A percentile compares a stretch with the other conserved stretches of the same genome.
Evolutionary conservation across 192 early-diverging fungal species (phyloP).

Genomic region (Gigaspora rosea): DNA sequence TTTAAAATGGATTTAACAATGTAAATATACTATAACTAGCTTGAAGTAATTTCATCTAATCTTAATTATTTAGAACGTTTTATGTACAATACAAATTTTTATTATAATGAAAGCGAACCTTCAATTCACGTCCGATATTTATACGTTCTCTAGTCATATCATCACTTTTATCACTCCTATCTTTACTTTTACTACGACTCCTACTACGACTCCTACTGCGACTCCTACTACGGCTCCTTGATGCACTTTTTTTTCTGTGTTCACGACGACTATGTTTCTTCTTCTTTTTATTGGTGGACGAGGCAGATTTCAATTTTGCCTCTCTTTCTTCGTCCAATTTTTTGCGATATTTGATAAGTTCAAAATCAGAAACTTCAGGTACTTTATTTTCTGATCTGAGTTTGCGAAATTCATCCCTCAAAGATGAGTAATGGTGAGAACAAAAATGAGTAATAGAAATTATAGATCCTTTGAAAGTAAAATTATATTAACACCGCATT

Average conservation of each 20-base stretch:
- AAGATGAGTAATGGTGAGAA: background rate
- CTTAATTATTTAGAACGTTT: background rate
- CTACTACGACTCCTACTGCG: no score
- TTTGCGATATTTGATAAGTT: conserved; percentile 5
- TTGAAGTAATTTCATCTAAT: no score
- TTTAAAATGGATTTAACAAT: background rate
- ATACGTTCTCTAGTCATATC: background rate
- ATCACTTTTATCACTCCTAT: conserved; percentile 1
- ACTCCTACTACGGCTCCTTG: background rate
- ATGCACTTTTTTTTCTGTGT: background rate
- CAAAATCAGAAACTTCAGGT: conserved; percentile 8
- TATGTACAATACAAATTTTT: background rate
- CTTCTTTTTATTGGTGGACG: conserved; percentile 4
- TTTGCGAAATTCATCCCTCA: conserved; percentile 28
- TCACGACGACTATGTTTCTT: background rate
- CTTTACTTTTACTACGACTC: no score
- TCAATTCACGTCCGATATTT: background rate
- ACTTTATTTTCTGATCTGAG: conserved; percentile 11
- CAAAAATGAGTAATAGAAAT: background rate
- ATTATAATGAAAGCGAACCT: background rate
- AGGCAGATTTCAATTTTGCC: background rate
- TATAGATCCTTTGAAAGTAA: background rate
- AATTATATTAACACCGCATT: background rate
- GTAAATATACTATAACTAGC: background rate
- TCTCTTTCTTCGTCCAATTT: conserved; percentile 26